Conservation (phyloP, 106 monocot species). For the Dactylorhiza incarnata region DNA sequence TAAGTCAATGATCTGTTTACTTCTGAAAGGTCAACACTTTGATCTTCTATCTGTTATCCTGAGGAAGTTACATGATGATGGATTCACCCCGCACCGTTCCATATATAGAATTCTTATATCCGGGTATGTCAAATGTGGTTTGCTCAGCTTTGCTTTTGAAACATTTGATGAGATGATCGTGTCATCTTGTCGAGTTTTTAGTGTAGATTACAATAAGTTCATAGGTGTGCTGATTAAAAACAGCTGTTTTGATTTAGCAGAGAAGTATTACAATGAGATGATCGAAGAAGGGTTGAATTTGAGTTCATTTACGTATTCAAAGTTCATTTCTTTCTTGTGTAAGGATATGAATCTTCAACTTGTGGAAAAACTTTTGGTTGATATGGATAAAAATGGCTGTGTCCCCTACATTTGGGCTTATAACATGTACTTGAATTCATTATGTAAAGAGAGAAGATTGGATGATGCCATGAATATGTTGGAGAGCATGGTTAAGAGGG, state of each 20-base stretch:
- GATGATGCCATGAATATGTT: slow-evolving; percentile 43
- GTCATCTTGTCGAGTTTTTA: slow-evolving; percentile 66
- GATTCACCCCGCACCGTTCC: slow-evolving; percentile 46
- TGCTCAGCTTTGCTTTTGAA: slow-evolving; percentile 44
- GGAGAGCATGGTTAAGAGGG: slow-evolving; percentile 45
- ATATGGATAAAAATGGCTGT: slow-evolving; percentile 50
- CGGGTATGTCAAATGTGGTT: slow-evolving; percentile 65
- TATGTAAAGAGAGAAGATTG: slow-evolving; percentile 61
- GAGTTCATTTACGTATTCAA: slow-evolving; percentile 85
- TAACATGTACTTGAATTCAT: slow-evolving; percentile 68
- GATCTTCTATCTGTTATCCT: slow-evolving; percentile 52
- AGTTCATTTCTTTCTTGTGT: slow-evolving; percentile 65
- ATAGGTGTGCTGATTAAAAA: slow-evolving; percentile 66
- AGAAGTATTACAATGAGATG: slow-evolving; percentile 58
- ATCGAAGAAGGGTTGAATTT: slow-evolving; percentile 47
- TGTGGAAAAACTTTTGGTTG: slow-evolving; percentile 50
- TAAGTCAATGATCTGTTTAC: slow-evolving; percentile 38
- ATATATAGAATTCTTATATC: slow-evolving; percentile 68
- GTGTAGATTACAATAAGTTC: slow-evolving; percentile 83
- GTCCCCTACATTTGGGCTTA: slow-evolving; percentile 93
- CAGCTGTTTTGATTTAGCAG: slow-evolving; percentile 53
- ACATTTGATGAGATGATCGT: slow-evolving; percentile 63
- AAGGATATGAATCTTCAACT: slow-evolving; percentile 29
- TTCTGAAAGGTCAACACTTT: slow-evolving; percentile 57
- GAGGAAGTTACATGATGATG: slow-evolving; percentile 30